Evolutionary conservation across 306 rosid species (phyloP).

Genomic region (Rosa multiflora): DNA sequence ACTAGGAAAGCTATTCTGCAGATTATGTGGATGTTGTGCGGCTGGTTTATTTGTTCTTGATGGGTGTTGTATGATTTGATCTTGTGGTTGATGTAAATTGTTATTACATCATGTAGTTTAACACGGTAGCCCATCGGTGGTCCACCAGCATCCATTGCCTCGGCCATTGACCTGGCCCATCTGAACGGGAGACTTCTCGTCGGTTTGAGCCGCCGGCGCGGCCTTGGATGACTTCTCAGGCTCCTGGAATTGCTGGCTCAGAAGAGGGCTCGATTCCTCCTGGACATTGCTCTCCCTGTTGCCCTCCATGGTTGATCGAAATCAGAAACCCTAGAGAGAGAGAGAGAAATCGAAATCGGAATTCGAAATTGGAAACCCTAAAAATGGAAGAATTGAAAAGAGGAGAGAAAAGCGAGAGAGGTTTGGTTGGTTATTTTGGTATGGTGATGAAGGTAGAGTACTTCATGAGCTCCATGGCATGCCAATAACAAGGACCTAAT

Average conservation of each 20-base stretch:
- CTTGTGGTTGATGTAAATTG: too few relatives aligned
- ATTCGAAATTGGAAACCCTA: conserved; percentile 4
- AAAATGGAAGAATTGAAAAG: not conserved
- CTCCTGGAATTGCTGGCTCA: conserved; percentile 35
- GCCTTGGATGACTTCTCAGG: conserved; percentile 23
- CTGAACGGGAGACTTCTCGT: conserved; percentile 21
- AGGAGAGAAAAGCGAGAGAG: not conserved
- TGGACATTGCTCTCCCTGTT: conserved; percentile 22
- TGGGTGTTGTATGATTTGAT: too few relatives aligned
- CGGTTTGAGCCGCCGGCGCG: not conserved
- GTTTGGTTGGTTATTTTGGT: too few relatives aligned
- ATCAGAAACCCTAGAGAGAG: too few relatives aligned
- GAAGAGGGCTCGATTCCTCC: conserved; percentile 81
- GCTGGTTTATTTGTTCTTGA: too few relatives aligned
- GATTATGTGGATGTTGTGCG: too few relatives aligned
- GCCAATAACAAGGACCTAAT: conserved; percentile 16
- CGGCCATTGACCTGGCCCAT: conserved; percentile 22
- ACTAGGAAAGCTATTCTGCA: too few relatives aligned
- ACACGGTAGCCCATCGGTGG: conserved; percentile 71
- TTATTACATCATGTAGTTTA: too few relatives aligned
- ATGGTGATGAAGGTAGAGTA: conserved; percentile 32
- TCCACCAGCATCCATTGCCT: conserved; percentile 49
- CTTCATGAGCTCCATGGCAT: conserved; percentile 52
- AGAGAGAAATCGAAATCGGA: not conserved
- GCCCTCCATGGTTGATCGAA: conserved; percentile 34